Base-by-base conservation (phyloP, 805 yeast genomes). In the Teunomyces atbi region DNA sequence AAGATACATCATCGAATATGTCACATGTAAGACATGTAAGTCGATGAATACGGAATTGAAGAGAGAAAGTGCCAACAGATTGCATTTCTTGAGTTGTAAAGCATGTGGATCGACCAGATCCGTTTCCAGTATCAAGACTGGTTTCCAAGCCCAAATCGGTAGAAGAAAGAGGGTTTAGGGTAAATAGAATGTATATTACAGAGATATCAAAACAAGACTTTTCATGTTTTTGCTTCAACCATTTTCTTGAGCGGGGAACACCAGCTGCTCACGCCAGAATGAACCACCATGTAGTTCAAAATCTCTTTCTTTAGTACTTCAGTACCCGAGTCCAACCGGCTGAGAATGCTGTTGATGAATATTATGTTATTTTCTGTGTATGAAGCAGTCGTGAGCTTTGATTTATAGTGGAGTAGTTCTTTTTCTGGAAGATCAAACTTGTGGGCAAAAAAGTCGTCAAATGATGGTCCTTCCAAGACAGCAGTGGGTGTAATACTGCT, bases 71-170 rank as follows among this genome's bases (percentile, higher is more conserved):
- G 86, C 94, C 49, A 94, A 91, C 78, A 88, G 99, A 78, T 81
- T 94, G 73, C 96, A 89, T 77, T 94, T 94, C 78, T 79, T 94
- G 78, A 96, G 91, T 61, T 94, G 99, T 79, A 90, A 91, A 66
- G 88, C 96, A 47, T 94, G 99, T 80, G 99, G 99, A 57, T 88
- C 96, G 41, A 84, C 97, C 41, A 86, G 97, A 75, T 90, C 97
- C 42, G 99, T 94, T 47, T 83, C 94, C 57, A 89, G 97, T 40
- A 94, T 94, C 72, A 94, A 95, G 83, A 89, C 97, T 42, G 99
- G 99, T 86, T 94, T 89, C 96, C 97, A 91, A 78, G 99, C 99
- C 59, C 92, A 88, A 65, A 84, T 89, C 61, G 96, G 96, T 59
- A 85, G 86, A 71, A 87, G 92, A 84, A 87, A 83, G 82, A 86